Percentiles rank a stretch among this genome's conserved stretches.
Conservation (phyloP, 805 yeast species). For the Debaryomyces castellii region DNA sequence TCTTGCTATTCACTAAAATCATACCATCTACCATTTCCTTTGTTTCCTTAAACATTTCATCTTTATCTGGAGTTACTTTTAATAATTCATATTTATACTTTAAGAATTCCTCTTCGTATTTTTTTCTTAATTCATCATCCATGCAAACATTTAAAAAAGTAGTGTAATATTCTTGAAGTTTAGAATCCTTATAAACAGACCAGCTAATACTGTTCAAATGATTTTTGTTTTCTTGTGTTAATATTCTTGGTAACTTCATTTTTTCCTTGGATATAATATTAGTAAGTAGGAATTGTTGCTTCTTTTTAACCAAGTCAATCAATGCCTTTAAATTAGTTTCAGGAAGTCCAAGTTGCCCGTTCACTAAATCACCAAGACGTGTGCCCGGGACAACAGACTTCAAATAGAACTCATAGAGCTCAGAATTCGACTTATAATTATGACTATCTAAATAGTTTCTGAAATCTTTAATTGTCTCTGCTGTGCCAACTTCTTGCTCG, state of each 20-base stretch:
- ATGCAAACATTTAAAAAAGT: slow-evolving; percentile 54
- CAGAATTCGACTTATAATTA: slow-evolving; percentile 23
- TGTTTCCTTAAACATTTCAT: slow-evolving; percentile 39
- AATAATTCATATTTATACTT: slow-evolving; percentile 56
- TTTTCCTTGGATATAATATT: slow-evolving; percentile 45
- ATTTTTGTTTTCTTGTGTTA: slow-evolving; percentile 40
- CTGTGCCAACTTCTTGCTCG: slow-evolving; percentile 43
- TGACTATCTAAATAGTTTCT: slow-evolving; percentile 43
- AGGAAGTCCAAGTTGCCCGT: slow-evolving; percentile 42
- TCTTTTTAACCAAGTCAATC: slow-evolving; percentile 36
- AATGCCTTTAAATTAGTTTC: slow-evolving; percentile 45
- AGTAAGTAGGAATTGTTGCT: slow-evolving; percentile 44
- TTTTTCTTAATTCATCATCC: slow-evolving; percentile 60
- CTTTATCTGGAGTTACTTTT: slow-evolving; percentile 52
- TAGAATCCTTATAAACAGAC: slow-evolving; percentile 49
- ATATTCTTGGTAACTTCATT: slow-evolving; percentile 45
- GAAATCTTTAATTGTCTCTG: slow-evolving; percentile 50
- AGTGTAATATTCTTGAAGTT: slow-evolving; percentile 53
- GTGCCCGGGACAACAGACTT: slow-evolving; percentile 56
- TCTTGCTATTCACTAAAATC: slow-evolving; percentile 63
- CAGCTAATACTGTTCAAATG: slow-evolving; percentile 41
- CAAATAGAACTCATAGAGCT: slow-evolving; percentile 48
- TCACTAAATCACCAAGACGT: slow-evolving; percentile 51
- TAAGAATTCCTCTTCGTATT: slow-evolving; percentile 59
- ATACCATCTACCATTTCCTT: slow-evolving; percentile 65